These are phyloP conservation scores for Saturnispora silvae DNA, from an alignment of 805 yeast genomes.

Conservation along the genomic window DNA sequence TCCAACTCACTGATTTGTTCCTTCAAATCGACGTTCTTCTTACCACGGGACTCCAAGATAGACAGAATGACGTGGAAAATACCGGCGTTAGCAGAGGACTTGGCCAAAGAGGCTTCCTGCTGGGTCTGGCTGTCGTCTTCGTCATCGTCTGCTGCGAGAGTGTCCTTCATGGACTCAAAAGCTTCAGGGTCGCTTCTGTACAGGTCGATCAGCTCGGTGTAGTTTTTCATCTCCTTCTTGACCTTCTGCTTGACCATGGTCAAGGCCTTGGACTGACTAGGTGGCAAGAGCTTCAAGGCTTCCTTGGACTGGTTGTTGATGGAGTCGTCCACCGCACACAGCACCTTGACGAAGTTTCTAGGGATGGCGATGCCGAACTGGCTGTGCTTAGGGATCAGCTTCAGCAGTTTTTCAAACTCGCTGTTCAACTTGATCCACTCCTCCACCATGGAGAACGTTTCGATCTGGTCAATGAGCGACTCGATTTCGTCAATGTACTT, in stretches of 20 bases:
- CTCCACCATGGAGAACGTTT: constrained; percentile 52
- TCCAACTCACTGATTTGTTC: constrained; percentile 73
- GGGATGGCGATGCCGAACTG: constrained; percentile 77
- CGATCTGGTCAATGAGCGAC: constrained; percentile 53
- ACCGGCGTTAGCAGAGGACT: constrained; percentile 26
- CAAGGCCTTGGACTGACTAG: constrained; percentile 74
- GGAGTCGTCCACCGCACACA: constrained; percentile 64
- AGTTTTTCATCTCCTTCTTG: constrained; percentile 67
- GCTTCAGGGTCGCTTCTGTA: constrained; percentile 62
- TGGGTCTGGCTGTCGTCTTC: constrained; percentile 13
- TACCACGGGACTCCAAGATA: constrained; percentile 86
- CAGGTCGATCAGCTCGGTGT: constrained; percentile 44
- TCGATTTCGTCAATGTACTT: constrained; percentile 84
- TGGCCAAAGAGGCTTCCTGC: too few relatives aligned
- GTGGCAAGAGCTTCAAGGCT: constrained; percentile 60
- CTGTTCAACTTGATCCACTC: constrained; percentile 71
- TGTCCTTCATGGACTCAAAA: constrained; percentile 33
- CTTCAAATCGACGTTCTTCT: constrained; percentile 75
- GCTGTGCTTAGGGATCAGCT: constrained; percentile 52
- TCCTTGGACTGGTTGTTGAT: constrained; percentile 39
- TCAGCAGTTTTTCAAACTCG: constrained; percentile 72
- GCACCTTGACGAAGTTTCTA: constrained; percentile 51
- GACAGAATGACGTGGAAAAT: constrained; percentile 65
- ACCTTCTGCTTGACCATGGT: constrained; percentile 84
- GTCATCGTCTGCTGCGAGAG: neutral